Evolutionary conservation across 805 yeast genomes (phyloP), one percentile per base, ranked within the genome.

Genomic region (Wickerhamomyces alni): DNA sequence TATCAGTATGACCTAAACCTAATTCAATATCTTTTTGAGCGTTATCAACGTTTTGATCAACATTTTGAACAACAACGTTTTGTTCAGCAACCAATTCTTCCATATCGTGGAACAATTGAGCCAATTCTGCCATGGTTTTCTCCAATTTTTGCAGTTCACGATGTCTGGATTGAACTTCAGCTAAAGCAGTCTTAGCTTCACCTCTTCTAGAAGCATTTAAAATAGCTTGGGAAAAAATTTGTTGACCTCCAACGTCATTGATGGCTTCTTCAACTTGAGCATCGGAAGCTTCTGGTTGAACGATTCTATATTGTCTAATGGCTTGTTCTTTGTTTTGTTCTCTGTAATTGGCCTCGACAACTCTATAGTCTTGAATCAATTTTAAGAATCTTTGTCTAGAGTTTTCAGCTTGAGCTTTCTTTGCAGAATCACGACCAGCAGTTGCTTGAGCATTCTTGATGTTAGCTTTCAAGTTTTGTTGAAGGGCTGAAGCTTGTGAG

Each of bases 81-180:
- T 93, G 98, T 66, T 89, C 96, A 51, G 91, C 87, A 35, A 91
- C 97, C 66, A 93, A 72, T 58, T 86, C 86, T 66, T 93, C 97
- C 93, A 93, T 87, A 61, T 93, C 98, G 57, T 83, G 84, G 71
- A 93, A 88, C 61, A 93, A 76, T 69, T 87, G 95, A 31, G 94
- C 86, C 65, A 93, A 77, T 66, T 93, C 99, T 28, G 91, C 87
- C 85, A 93, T 88, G 43, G 96, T 83, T 67, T 87, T 81, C 66
- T 91, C 98, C 65, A 93, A 82, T 70, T 87, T 86, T 68, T 87
- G 84, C 57, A 93, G 78, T 68, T 93, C 98, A 61, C 84, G 82
- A 69, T 93, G 98, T 68, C 99, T 82, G 37, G 85, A 80, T 67
- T 91, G 96, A 41, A 93, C 98, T 67, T 93, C 98, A 55, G 87